phyloP scores from a whole-genome alignment of 176 grass and related monocot species.

The Oryza brachyantha region DNA sequence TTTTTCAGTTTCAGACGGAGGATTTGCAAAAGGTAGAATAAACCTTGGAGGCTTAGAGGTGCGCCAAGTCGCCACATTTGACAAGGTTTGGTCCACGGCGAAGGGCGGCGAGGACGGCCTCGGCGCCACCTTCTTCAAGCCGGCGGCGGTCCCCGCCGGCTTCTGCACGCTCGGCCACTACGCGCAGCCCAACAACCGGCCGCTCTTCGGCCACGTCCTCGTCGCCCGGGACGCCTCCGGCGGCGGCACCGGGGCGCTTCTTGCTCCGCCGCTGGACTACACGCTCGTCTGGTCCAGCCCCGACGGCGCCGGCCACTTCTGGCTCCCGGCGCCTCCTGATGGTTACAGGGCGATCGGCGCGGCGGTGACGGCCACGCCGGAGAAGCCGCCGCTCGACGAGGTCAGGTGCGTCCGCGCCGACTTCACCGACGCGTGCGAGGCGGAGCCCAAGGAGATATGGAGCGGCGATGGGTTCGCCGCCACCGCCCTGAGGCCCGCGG shows the following conservation, averaged over 20 bases:
- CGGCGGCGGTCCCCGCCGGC: slow-evolving; percentile 45
- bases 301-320: slow-evolving; percentile 61
- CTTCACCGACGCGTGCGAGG: slow-evolving; percentile 62
- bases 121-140: slow-evolving; percentile 68
- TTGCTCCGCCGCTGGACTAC: slow-evolving; percentile 49
- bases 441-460: slow-evolving; percentile 45
- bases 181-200: slow-evolving; percentile 66
- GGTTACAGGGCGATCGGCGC: slow-evolving; percentile 52
- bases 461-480: slow-evolving; percentile 44
- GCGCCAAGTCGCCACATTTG: slow-evolving; percentile 51
- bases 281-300: slow-evolving; percentile 71
- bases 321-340: slow-evolving; percentile 50
- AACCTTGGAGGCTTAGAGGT: slow-evolving; percentile 60
- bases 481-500: slow-evolving; percentile 33
- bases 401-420: slow-evolving; percentile 63
- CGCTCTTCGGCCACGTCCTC: slow-evolving; percentile 59
- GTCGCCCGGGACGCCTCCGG: slow-evolving; percentile 35
- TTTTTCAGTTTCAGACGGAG: slow-evolving; percentile 44
- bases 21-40: slow-evolving; percentile 60
- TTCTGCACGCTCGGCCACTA: slow-evolving; percentile 67
- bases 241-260: not conserved
- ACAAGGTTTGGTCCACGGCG: slow-evolving; percentile 59
- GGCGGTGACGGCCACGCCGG: slow-evolving; percentile 43
- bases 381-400: slow-evolving; percentile 54
- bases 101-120: slow-evolving; percentile 56